Evolutionary conservation across 345 rosid species (phyloP).

Genomic region (Dipteronia dyeriana): DNA sequence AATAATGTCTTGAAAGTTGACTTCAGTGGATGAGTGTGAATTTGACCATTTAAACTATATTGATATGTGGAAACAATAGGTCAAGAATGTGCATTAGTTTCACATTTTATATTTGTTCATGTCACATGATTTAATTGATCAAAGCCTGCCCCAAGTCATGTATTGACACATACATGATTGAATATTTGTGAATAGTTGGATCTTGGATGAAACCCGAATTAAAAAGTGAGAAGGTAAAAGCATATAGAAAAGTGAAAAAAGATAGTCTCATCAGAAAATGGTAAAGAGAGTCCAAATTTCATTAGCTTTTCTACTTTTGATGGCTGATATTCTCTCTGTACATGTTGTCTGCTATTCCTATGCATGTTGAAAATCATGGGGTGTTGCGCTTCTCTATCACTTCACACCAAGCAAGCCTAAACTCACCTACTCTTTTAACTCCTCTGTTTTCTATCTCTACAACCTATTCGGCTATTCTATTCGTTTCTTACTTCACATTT

Average conservation of each 20-base stretch:
- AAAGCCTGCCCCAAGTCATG: no score
- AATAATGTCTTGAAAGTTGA: not conserved
- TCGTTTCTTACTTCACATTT: not conserved
- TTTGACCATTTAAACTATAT: not conserved
- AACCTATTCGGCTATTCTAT: not conserved
- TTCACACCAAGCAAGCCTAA: no score
- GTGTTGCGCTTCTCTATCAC: not conserved
- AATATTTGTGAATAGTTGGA: no score
- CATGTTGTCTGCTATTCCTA: conserved; percentile 6
- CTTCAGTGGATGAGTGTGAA: not conserved
- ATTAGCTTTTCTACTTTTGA: not conserved
- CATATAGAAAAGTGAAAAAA: not conserved
- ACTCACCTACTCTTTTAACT: not conserved
- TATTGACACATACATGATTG: no score
- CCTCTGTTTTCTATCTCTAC: not conserved
- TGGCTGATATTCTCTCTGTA: conserved; percentile 7
- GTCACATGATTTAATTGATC: no score
- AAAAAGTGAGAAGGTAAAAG: not conserved
- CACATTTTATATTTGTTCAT: no score
- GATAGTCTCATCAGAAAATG: not conserved
- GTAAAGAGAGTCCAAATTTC: conserved; percentile 1
- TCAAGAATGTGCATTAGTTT: no score
- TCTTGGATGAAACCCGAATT: no score
- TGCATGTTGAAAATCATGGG: conserved; percentile 17
- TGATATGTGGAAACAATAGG: no score